phyloP scores from a whole-genome alignment of 805 yeast species.

The Candida namnaoensis region DNA sequence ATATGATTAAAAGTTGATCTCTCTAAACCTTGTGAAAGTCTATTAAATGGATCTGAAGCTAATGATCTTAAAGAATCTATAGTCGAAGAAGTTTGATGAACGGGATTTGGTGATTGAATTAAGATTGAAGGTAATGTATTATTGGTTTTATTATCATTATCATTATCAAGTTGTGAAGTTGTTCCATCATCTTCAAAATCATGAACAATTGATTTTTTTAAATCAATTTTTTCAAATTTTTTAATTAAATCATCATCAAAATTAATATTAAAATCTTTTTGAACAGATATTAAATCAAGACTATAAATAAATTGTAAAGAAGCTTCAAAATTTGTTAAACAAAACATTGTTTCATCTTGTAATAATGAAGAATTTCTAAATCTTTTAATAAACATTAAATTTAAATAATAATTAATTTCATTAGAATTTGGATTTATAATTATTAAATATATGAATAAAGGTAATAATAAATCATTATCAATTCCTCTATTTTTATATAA shows the following conservation, averaged over 20 bases:
- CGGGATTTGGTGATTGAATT: too few relatives aligned
- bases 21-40: neutral
- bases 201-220: neutral
- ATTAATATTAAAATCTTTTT: neutral
- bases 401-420: constrained; percentile 10
- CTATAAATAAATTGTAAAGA: constrained; percentile 11
- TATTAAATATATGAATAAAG: constrained; percentile 14
- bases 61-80: neutral
- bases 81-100: neutral
- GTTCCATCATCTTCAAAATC: too few relatives aligned
- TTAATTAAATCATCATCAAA: neutral
- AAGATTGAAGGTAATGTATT: too few relatives aligned
- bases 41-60: neutral
- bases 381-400: constrained; percentile 12
- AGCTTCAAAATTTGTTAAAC: constrained; percentile 18
- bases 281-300: neutral
- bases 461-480: constrained; percentile 16
- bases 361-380: constrained; percentile 12
- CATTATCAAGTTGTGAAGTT: too few relatives aligned
- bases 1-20: neutral
- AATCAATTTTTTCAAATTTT: neutral
- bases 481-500: neutral
- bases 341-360: constrained; percentile 11
- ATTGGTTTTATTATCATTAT: too few relatives aligned
- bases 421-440: constrained; percentile 3